Conservation (phyloP, 371 early-diverging fungal species). For the Dinochytrium kinnereticum region DNA sequence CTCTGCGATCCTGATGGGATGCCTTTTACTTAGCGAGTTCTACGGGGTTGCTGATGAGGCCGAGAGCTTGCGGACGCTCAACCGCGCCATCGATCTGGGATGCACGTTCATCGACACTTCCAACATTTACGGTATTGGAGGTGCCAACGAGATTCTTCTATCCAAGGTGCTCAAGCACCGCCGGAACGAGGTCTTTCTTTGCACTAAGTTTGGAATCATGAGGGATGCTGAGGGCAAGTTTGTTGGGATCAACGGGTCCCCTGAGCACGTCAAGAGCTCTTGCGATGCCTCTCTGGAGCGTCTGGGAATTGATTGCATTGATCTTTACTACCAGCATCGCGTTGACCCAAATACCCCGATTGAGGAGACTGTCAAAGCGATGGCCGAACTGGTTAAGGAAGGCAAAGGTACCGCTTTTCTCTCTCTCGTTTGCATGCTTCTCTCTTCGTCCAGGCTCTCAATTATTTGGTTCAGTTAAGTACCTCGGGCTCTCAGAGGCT, state of each 20-base stretch:
- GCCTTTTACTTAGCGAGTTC: constrained; percentile 19
- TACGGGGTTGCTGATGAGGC: constrained; percentile 35
- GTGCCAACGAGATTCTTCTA: constrained; percentile 50
- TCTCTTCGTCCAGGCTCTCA: neutral
- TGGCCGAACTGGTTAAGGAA: constrained; percentile 62
- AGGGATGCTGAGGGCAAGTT: constrained; percentile 16
- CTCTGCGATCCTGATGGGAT: neutral
- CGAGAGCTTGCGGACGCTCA: constrained; percentile 35
- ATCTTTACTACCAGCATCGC: constrained; percentile 55
- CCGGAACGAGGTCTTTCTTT: constrained; percentile 55
- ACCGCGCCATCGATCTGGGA: constrained; percentile 40
- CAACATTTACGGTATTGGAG: constrained; percentile 40
- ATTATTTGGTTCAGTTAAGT: constrained; percentile 27
- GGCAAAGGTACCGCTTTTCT: constrained; percentile 51
- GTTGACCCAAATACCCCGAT: constrained; percentile 44
- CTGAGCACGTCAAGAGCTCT: constrained; percentile 57
- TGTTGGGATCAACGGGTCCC: constrained; percentile 47
- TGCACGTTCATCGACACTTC: constrained; percentile 44
- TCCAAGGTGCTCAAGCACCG: constrained; percentile 46
- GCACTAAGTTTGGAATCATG: constrained; percentile 56
- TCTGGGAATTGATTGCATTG: constrained; percentile 58
- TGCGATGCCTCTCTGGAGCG: constrained; percentile 55
- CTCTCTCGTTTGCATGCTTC: neutral
- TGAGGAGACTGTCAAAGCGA: constrained; percentile 58
- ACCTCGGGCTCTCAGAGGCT: constrained; percentile 67